Percentiles rank a stretch among this genome's conserved stretches.
Conservation (phyloP, 1,139 yeast species). For the Pichia sp. region DNA sequence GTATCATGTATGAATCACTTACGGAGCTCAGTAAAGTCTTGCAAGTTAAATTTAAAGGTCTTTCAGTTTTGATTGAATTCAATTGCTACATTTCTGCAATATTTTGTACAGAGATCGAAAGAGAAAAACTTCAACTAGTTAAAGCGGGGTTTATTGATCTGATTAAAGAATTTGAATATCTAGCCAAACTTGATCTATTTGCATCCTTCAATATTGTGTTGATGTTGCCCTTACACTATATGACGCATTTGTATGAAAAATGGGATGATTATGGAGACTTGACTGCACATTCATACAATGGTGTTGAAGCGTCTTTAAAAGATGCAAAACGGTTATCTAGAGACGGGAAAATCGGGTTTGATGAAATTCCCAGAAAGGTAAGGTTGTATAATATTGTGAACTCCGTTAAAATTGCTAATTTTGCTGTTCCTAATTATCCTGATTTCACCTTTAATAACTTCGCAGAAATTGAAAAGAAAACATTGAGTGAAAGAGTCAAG, state of each 20-base stretch:
- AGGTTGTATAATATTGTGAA: constrained; percentile 4
- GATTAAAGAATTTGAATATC: constrained; percentile 5
- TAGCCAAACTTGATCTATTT: constrained; percentile 4
- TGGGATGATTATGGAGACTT: constrained; percentile 10
- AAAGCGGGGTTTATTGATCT: constrained; percentile 1
- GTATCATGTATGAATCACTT: constrained; percentile 1
- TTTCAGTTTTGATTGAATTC: constrained; percentile 4
- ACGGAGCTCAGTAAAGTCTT: not conserved
- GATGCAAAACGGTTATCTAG: not conserved
- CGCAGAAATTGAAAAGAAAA: not conserved
- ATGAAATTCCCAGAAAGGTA: not conserved
- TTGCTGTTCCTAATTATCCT: constrained; percentile 1
- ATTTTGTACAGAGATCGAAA: constrained; percentile 5
- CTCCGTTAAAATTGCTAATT: constrained; percentile 5
- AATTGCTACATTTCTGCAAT: constrained; percentile 5
- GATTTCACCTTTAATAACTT: not conserved
- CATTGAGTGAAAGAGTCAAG: constrained; percentile 1
- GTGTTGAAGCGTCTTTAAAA: too few relatives aligned
- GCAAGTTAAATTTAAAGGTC: constrained; percentile 1
- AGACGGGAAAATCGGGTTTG: not conserved
- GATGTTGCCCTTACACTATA: constrained; percentile 5
- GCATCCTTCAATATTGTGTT: constrained; percentile 1
- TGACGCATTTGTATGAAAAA: constrained; percentile 4
- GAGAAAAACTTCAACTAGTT: not conserved
- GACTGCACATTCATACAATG: not conserved